Evolutionary conservation across 2,329 filamentous ascomycete species (phyloP).

Genomic region (Beauveria australis): DNA sequence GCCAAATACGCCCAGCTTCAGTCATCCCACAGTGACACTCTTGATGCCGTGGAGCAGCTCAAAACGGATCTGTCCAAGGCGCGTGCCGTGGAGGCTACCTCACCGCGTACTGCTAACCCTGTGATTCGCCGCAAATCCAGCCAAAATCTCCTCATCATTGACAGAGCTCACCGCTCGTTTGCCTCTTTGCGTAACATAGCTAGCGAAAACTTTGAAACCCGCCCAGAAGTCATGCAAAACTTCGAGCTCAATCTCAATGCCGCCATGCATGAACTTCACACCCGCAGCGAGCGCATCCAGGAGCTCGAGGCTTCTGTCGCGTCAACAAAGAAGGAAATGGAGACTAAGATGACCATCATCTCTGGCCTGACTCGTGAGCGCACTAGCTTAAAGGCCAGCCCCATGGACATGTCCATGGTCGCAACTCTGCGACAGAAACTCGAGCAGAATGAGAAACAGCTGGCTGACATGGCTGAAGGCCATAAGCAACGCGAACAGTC

Average conservation of each 20-base stretch:
- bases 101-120: constrained; percentile 58
- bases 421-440: constrained; percentile 82
- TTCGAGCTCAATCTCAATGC: constrained; percentile 89
- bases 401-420: constrained; percentile 87
- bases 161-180: constrained; percentile 86
- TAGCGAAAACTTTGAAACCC: constrained; percentile 71
- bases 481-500: constrained; percentile 70
- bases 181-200: constrained; percentile 84
- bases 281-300: constrained; percentile 80
- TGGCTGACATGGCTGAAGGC: constrained; percentile 62
- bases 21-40: constrained; percentile 68
- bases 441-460: constrained; percentile 74
- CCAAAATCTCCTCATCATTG: constrained; percentile 77
- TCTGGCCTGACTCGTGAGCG: constrained; percentile 87
- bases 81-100: constrained; percentile 51
- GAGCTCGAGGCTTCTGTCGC: constrained; percentile 79
- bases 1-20: constrained; percentile 79
- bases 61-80: constrained; percentile 78
- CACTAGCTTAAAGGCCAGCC: constrained; percentile 74
- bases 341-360: constrained; percentile 92
- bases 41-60: constrained; percentile 83
- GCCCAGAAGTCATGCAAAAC: constrained; percentile 79
- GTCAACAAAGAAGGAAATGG: constrained; percentile 88
- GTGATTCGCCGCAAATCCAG: constrained; percentile 90
- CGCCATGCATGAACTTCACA: constrained; percentile 86